Base-by-base conservation (phyloP, 2,329 filamentous ascomycete genomes). In the Teratosphaeria zuluensis region DNA sequence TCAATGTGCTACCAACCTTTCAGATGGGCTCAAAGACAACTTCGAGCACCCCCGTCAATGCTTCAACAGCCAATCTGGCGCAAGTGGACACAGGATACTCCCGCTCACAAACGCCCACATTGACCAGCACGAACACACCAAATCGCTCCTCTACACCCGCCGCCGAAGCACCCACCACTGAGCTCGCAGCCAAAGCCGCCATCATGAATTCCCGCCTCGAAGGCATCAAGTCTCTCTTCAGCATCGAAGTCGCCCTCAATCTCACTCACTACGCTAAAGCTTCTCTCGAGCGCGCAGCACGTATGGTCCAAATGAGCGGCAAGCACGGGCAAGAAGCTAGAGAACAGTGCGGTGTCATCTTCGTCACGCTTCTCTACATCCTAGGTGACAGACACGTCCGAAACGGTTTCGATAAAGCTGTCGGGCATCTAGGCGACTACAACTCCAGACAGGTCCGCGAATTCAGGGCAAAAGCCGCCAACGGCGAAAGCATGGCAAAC, bases 101-200 rank as follows among this genome's bases (percentile, higher is more conserved):
- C 3, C 56, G 68, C 32, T 64, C 71, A 11, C 56, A 61, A 32
- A 72, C 69, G 28, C 69, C 71, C 3, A 64, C 64, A 12, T 54
- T 68, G 5, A 64, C 58, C 16, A 61, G 60, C 33, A 52, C 68
- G 66, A 63, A 65, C 60, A 61, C 68, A 28, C 56, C 62, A 48
- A 58, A 52, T 12, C 69, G 74, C 5, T 61, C 73, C 16, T 64
- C 66, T 5, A 76, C 75, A 16, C 73, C 75, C 5, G 67, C 69
- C 5, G 63, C 64, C 46, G 87, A 92, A 72, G 88, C 87, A 2
- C 92, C 92, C 0, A 95, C 88, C 0, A 89, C 91, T 58, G 94
- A 99, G 73, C 81, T 99, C 32, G 92, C 92, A 38, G 94, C 94
- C 53, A 99, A 99, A 76, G 90, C 92, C n/a, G 92, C 94, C 0